Conservation (phyloP, 345 rosid species). For the Heritiera littoralis region DNA sequence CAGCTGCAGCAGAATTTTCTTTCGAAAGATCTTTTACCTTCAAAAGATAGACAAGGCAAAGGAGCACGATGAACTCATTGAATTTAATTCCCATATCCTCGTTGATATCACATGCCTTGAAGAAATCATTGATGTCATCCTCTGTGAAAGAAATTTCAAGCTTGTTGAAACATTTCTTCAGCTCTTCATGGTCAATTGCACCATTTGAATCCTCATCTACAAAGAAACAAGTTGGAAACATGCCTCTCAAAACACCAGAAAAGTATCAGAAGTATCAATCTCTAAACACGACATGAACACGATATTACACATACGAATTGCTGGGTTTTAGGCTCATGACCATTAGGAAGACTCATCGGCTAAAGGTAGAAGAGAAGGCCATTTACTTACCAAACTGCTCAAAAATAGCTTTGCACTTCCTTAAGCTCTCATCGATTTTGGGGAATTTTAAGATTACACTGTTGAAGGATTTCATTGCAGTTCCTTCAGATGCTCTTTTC, state of each 20-base stretch:
- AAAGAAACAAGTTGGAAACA: constrained; percentile 13
- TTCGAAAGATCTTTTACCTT: constrained; percentile 72
- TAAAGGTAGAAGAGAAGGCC: not conserved
- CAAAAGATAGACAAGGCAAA: constrained; percentile 87
- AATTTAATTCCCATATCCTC: constrained; percentile 77
- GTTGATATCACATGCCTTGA: constrained; percentile 77
- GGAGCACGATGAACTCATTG: constrained; percentile 89
- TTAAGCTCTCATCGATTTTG: constrained; percentile 74
- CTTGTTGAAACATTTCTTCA: constrained; percentile 65
- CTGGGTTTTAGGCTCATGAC: not conserved
- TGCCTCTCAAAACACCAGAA: not conserved
- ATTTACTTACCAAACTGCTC: constrained; percentile 69
- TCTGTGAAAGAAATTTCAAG: constrained; percentile 72
- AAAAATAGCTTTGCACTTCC: constrained; percentile 82
- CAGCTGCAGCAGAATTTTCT: constrained; percentile 57
- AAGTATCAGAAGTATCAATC: not conserved
- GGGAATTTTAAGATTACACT: constrained; percentile 88
- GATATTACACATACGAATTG: too few relatives aligned
- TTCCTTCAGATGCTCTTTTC: constrained; percentile 65
- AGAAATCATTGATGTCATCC: constrained; percentile 80
- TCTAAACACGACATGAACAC: too few relatives aligned
- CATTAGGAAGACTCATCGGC: not conserved
- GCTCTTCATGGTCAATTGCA: constrained; percentile 76
- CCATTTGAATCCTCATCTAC: constrained; percentile 88
- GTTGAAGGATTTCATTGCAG: constrained; percentile 74